Evolutionary conservation across 257 asterid species (phyloP).

Genomic region (Solanum boliviense): DNA sequence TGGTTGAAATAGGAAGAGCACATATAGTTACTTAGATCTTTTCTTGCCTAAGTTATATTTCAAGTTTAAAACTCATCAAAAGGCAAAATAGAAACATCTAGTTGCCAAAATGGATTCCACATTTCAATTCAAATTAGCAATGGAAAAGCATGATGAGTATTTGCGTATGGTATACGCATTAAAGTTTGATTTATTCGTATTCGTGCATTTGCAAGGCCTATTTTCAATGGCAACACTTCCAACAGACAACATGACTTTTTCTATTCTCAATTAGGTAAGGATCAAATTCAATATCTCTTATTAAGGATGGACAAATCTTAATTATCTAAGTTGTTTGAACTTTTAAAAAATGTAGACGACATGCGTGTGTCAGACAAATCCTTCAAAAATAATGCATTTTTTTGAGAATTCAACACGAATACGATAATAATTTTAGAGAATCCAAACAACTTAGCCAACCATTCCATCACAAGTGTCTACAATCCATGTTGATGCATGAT

Average conservation of each 20-base stretch:
- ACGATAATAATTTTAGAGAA: neutral
- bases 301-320: neutral
- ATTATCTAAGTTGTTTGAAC: neutral
- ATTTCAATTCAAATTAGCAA: neutral
- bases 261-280: neutral
- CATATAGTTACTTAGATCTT: neutral
- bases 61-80: neutral
- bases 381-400: too few relatives aligned
- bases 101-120: neutral
- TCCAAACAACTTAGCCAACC: neutral
- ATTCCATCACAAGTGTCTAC: neutral
- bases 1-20: neutral
- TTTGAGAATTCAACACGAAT: neutral
- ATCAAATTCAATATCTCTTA: neutral
- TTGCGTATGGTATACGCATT: accelerated
- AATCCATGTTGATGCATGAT: neutral
- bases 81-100: neutral
- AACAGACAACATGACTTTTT: neutral
- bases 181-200: neutral
- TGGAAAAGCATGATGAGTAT: neutral
- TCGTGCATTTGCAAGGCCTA: accelerated
- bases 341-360: too few relatives aligned
- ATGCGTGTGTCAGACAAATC: too few relatives aligned
- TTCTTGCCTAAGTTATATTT: neutral
- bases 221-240: accelerated